These are phyloP conservation scores for Trypanosomatidae sp. DNA, from an alignment of 208 protist species.

Conservation along the genomic window DNA sequence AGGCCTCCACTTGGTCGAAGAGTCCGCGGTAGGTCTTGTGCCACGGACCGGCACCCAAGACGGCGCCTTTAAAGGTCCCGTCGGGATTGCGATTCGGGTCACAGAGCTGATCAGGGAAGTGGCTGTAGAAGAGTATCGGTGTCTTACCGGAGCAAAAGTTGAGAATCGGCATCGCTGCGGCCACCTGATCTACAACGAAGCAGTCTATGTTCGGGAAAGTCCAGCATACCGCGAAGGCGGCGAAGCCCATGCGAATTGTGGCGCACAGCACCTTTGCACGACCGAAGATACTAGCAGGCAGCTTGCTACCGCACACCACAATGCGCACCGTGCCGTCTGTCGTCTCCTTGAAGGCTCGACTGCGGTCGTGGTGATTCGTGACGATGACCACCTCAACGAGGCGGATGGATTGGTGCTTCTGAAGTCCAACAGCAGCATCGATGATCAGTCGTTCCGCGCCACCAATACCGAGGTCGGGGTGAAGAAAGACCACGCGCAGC, in stretches of 20 bases:
- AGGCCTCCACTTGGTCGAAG: constrained; percentile 90
- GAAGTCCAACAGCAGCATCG: constrained; percentile 93
- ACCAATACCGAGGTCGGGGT: constrained; percentile 97
- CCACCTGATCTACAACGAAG: constrained; percentile 95
- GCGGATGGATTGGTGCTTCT: constrained; percentile 66
- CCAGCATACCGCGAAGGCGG: constrained; percentile 58
- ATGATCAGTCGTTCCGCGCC: constrained; percentile 98
- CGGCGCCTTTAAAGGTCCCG: constrained; percentile 24
- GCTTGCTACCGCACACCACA: constrained; percentile 73
- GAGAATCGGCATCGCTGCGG: constrained; percentile 88
- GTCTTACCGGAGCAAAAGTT: constrained; percentile 39
- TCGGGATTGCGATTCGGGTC: constrained; percentile 67
- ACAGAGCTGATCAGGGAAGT: constrained; percentile 97
- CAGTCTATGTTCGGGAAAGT: constrained; percentile 54
- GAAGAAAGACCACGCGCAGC: constrained; percentile 90
- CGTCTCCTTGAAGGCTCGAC: constrained; percentile 95
- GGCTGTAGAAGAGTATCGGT: constrained; percentile 98
- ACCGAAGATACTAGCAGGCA: constrained; percentile 88
- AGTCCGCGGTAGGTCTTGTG: constrained; percentile 81
- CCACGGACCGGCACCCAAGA: constrained; percentile 12
- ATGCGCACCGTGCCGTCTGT: constrained; percentile 90
- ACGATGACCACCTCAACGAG: constrained; percentile 73
- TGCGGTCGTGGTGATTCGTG: constrained; percentile 94
- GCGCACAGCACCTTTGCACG: constrained; percentile 85
- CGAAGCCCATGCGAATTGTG: constrained; percentile 81